These are phyloP conservation scores for Escallonia herrerae DNA, from an alignment of 129 eudicot genomes.

Conservation along the genomic window DNA sequence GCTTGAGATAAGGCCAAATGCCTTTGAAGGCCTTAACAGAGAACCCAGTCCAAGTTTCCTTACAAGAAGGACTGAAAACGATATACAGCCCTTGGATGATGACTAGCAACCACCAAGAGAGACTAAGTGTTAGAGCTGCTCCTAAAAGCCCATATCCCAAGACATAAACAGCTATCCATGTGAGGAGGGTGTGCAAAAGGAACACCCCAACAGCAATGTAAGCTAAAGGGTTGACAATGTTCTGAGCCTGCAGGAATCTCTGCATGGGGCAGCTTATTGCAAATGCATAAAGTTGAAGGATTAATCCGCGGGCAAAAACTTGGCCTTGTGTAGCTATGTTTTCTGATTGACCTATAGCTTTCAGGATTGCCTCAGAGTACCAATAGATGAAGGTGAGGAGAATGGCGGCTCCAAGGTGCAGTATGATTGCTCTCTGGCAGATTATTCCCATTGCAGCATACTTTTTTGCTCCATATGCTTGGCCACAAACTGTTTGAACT, in stretches of 20 bases:
- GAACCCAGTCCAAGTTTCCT: slow-evolving; percentile 34
- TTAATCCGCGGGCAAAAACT: slow-evolving; percentile 27
- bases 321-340: slow-evolving; percentile 26
- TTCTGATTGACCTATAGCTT: slow-evolving; percentile 27
- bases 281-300: slow-evolving; percentile 34
- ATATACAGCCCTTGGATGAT: slow-evolving; percentile 18
- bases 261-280: slow-evolving; percentile 33
- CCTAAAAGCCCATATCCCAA: slow-evolving; percentile 26
- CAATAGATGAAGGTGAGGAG: slow-evolving; percentile 25
- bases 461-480: slow-evolving; percentile 32
- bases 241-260: slow-evolving; percentile 34
- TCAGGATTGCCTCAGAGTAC: slow-evolving; percentile 20
- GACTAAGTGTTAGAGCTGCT: slow-evolving; percentile 25
- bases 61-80: slow-evolving; percentile 25
- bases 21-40: slow-evolving; percentile 22
- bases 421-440: slow-evolving; percentile 22
- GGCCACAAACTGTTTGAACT: slow-evolving; percentile 35
- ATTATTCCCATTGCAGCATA: slow-evolving; percentile 28
- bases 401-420: slow-evolving; percentile 29
- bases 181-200: slow-evolving; percentile 18
- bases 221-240: slow-evolving; percentile 35
- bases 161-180: slow-evolving; percentile 28
- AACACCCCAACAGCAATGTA: slow-evolving; percentile 27
- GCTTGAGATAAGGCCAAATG: slow-evolving; percentile 36
- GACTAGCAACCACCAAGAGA: slow-evolving; percentile 36